Evolutionary conservation across 352 stramenopile species (phyloP).

Genomic region (Aphanomyces cochlioides): DNA sequence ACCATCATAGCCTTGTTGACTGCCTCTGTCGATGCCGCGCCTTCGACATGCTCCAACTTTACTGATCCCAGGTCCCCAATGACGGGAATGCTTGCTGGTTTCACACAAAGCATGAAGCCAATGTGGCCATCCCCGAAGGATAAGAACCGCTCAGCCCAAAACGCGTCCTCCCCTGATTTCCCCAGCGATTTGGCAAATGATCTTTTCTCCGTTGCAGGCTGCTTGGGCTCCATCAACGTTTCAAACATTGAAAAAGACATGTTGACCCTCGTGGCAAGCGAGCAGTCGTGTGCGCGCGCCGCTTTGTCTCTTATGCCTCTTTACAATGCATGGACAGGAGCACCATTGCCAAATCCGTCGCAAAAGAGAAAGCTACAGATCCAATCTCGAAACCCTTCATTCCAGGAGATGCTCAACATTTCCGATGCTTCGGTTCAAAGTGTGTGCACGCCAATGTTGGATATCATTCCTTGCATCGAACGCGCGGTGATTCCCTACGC

Average conservation of each 20-base stretch:
- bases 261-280: not conserved
- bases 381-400: too few species aligned
- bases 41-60: too few species aligned
- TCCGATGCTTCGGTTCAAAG: not conserved
- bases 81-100: too few species aligned
- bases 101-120: too few species aligned
- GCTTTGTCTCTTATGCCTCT: not conserved
- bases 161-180: too few species aligned
- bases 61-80: too few species aligned
- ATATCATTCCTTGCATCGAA: conserved; percentile 12
- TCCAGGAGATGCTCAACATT: not conserved
- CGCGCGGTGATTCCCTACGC: not conserved
- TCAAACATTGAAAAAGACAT: not conserved
- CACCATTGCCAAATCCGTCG: not conserved
- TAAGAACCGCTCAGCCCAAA: too few species aligned
- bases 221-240: conserved; percentile 1
- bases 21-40: too few species aligned
- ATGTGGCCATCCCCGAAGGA: too few species aligned
- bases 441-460: not conserved
- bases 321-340: not conserved
- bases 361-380: too few species aligned
- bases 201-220: not conserved
- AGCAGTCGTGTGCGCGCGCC: not conserved
- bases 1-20: too few species aligned
- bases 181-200: too few species aligned